phyloP scores from a whole-genome alignment of 371 early-diverging fungal genomes.

The Coemansia sp. region DNA sequence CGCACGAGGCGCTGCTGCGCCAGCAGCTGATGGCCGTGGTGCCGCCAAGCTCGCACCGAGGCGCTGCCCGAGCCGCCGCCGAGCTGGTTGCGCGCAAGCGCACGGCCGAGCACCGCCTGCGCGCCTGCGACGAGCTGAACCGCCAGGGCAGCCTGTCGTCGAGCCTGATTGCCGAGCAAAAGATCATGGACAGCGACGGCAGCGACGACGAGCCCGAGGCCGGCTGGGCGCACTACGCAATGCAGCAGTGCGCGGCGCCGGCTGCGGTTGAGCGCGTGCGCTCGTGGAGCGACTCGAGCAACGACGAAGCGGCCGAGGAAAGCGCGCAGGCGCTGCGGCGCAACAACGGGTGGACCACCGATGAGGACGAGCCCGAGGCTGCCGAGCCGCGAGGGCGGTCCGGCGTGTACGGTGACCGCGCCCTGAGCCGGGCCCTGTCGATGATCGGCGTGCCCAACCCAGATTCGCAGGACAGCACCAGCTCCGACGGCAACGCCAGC shows the following conservation, averaged over 20 bases:
- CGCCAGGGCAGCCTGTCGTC: constrained; percentile 22
- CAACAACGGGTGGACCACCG: constrained; percentile 11
- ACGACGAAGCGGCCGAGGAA: not conserved
- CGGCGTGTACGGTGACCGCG: constrained; percentile 18
- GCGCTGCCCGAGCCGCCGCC: constrained; percentile 40
- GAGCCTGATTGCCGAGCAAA: constrained; percentile 26
- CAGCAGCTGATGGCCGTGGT: constrained; percentile 49
- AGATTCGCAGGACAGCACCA: constrained; percentile 30
- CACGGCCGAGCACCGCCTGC: constrained; percentile 12
- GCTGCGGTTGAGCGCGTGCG: not conserved
- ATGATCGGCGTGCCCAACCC: constrained; percentile 43
- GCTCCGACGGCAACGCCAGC: constrained; percentile 9
- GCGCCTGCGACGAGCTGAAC: constrained; percentile 5
- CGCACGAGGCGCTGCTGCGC: constrained; percentile 46
- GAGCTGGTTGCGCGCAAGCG: constrained; percentile 43
- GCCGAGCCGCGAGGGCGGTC: not conserved
- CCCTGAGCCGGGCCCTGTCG: constrained; percentile 43
- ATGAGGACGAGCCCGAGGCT: not conserved
- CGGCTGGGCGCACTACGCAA: constrained; percentile 27
- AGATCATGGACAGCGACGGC: constrained; percentile 31
- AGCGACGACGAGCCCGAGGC: constrained; percentile 24
- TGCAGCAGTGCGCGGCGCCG: not conserved
- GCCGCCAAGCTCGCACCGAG: constrained; percentile 43
- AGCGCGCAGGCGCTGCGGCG: not conserved
- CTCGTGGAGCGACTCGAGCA: constrained; percentile 30